Evolutionary conservation across 108 stramenopile species (phyloP), one percentile per base, ranked within the genome.

Genomic region (Cyclotella cryptica): DNA sequence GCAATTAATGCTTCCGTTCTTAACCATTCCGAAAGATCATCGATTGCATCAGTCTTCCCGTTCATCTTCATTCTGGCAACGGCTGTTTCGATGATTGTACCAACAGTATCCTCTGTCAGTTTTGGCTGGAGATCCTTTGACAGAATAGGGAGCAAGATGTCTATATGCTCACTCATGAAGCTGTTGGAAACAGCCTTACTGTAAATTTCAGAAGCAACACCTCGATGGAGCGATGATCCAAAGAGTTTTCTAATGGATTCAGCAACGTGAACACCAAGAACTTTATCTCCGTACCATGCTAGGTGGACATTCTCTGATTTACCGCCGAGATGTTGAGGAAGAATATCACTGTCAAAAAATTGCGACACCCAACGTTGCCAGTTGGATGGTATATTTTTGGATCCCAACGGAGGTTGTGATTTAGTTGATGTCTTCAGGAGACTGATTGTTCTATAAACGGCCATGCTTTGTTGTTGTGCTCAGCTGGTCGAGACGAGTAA

Each of bases 221-320:
- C 53, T 1, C 69, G 69, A 71, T 71, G 46, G 14, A 71, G 52
- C 55, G 69, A 55, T 3, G 22, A 13, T 18, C 40, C 53, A 8
- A 71, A 71, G 35, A 55, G 15, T 12, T 55, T 30, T 19, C 26
- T 1, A 15, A 44, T 9, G 46, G 17, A 29, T 18, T 54, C 55
- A 13, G 69, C 69, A 13, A 49, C 30, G 10, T 54, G 29, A 3
- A 42, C 10, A 19, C 54, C 54, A 26, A 71, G 52, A 21, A 55
- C 21, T 49, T 57, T 71, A 27, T 71, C 69, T 12, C 69, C 69
- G 27, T 71, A 55, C 69, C 69, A 71, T 15, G 69, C 69, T 1
- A 43, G 39, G 40, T 71, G 69, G 13, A 29, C 55, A 26, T 55
- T 71, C 43, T 55, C 69, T 24, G 51, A n/a, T 28, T 29, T 55